Conservation (phyloP, 306 rosid species). For the Quercus parvula region DNA sequence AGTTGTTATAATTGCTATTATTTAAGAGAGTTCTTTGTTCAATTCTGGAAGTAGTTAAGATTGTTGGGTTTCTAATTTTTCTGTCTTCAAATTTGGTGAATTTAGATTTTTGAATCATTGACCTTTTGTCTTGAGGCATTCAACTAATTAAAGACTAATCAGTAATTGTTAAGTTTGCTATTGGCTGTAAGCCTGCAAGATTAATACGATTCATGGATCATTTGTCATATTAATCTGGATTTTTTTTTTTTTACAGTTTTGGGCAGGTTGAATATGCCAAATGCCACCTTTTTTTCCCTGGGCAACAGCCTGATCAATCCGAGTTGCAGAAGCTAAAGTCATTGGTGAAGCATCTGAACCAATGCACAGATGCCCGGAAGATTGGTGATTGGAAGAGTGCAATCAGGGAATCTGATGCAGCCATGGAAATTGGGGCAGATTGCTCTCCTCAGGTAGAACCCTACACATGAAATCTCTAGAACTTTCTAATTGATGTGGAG, state of each 20-base stretch:
- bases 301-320: conserved; percentile 45
- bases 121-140: too few relatives aligned
- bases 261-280: conserved; percentile 87
- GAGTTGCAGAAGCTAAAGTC: conserved; percentile 71
- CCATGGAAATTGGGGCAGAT: conserved; percentile 69
- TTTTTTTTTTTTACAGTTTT: conserved; percentile 36
- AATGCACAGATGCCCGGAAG: conserved; percentile 74
- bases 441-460: conserved; percentile 73
- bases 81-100: too few relatives aligned
- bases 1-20: too few relatives aligned
- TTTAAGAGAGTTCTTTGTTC: too few relatives aligned
- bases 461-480: neutral
- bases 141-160: too few relatives aligned
- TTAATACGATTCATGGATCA: too few relatives aligned
- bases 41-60: too few relatives aligned
- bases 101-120: too few relatives aligned
- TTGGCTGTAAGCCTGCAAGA: too few relatives aligned
- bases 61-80: too few relatives aligned
- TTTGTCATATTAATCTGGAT: too few relatives aligned
- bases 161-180: too few relatives aligned
- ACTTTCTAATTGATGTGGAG: neutral
- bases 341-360: conserved; percentile 69
- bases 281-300: conserved; percentile 55
- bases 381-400: conserved; percentile 77
- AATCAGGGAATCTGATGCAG: conserved; percentile 66